A percentile compares a stretch with the other conserved stretches of the same genome.
phyloP scores from a whole-genome alignment of 331 rosid genomes.

The Phaseolus coccineus region DNA sequence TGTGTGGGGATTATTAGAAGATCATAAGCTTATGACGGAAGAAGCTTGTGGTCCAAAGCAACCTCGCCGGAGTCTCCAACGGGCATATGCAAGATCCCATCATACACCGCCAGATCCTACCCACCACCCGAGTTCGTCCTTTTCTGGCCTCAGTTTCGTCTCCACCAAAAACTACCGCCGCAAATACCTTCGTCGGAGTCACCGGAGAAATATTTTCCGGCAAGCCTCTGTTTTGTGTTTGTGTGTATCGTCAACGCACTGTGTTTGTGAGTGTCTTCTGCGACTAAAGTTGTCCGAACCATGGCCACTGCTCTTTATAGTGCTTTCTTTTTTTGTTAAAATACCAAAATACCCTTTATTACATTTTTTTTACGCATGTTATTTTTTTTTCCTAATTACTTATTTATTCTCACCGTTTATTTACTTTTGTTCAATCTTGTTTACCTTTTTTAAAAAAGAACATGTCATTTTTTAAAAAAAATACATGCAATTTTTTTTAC shows the following conservation, averaged over 20 bases:
- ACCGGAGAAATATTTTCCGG: constrained; percentile 52
- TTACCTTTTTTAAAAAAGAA: too few species aligned
- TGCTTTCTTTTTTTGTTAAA: not conserved
- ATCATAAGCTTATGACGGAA: constrained; percentile 99
- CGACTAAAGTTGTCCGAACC: constrained; percentile 56
- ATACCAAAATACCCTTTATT: constrained; percentile 6
- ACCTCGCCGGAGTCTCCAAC: constrained; percentile 88
- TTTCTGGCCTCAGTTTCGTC: constrained; percentile 15
- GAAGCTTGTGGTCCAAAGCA: constrained; percentile 97
- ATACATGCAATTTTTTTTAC: too few species aligned
- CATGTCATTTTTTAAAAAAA: too few species aligned
- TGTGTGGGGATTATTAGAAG: constrained; percentile 58
- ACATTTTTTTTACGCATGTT: not conserved
- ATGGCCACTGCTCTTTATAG: constrained; percentile 50
- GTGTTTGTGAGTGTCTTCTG: constrained; percentile 53
- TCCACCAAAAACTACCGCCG: not conserved
- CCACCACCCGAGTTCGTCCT: constrained; percentile 50
- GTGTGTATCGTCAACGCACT: not conserved
- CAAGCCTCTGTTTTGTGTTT: not conserved
- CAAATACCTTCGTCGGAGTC: constrained; percentile 18
- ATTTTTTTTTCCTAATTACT: too few species aligned
- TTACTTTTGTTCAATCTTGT: too few species aligned
- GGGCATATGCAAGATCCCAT: constrained; percentile 94
- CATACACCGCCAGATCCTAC: constrained; percentile 62
- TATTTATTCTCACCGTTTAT: too few species aligned